Evolutionary conservation across 2,329 filamentous ascomycete species (phyloP), one percentile per base, ranked within the genome.

Genomic region (Ophiocordyceps camponoti-floridani): DNA sequence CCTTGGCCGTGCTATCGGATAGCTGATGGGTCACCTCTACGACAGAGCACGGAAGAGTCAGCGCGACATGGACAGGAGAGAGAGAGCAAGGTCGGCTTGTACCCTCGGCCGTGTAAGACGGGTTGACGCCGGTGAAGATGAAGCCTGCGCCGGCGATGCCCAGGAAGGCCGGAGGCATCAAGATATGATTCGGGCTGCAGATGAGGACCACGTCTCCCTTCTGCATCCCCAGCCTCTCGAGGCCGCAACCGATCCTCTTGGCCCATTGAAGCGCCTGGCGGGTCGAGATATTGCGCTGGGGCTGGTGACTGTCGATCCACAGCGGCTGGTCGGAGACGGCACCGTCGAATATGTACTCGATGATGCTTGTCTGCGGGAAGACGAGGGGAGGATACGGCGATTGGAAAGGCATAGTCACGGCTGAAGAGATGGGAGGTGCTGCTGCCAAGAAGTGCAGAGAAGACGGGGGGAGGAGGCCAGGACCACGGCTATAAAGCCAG

Each of bases 51-150:
- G 31, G 31, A 23, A 23, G 23, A 23, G 23, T 23, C 23, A 23
- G 23, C 23, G 23, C 23, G 23, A 23, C 23, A 23, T 23, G 23
- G 5, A 23, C 23, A 23, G 23, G 3, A 3, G 23, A 23, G 23
- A 23, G 3, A 23, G 23, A 23, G 3, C 3, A 16, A 23, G 23
- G 5, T 5, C 23, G 23, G 23, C 23, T 23, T 23, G 49, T 51
- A 68, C 68, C 68, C 46, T 61, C 58, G 13, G 65, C 56, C 1
- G 68, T 73, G 49, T 71, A 74, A 10, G 60, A 59, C 13, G 72
- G 70, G 51, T 74, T 75, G 4, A 65, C 68, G 18, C 69, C 72
- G 44, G 66, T 74, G 55, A 76, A 77, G 19, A 70, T 63, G 47
- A 62, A 66, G 3, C 70, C 70, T 19, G 64, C 63, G 0, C 71